Evolutionary conservation across 2,329 filamentous ascomycete species (phyloP).

Genomic region (Dactylellina haptotyla): DNA sequence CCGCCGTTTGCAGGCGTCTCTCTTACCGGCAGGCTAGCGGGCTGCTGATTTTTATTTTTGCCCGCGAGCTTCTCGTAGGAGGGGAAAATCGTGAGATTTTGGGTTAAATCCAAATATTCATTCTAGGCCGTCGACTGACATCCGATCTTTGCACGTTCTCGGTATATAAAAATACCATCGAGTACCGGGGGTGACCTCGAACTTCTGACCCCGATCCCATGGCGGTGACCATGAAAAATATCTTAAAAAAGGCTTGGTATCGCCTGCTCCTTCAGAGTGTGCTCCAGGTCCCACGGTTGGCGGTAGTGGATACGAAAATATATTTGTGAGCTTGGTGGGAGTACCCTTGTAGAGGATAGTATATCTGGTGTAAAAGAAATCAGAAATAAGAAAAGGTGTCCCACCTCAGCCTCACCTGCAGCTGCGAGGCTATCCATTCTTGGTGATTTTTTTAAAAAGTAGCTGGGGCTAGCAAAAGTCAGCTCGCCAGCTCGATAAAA

Average conservation of each 20-base stretch:
- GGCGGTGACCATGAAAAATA: too few relatives aligned
- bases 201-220: background rate
- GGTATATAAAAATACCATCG: too few relatives aligned
- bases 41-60: background rate
- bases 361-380: slow-evolving; percentile 3
- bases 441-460: slow-evolving; percentile 28
- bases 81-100: background rate
- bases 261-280: background rate
- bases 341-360: slow-evolving; percentile 22
- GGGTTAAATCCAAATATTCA: slow-evolving; percentile 33
- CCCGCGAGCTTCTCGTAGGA: too few relatives aligned
- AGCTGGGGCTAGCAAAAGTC: slow-evolving; percentile 2
- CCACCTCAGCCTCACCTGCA: slow-evolving; percentile 52
- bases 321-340: slow-evolving; percentile 51
- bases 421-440: slow-evolving; percentile 52
- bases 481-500: slow-evolving; percentile 50
- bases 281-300: slow-evolving; percentile 9
- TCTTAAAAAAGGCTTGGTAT: slow-evolving; percentile 24
- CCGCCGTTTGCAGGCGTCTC: background rate
- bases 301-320: slow-evolving; percentile 18
- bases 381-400: slow-evolving; percentile 43
- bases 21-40: background rate
- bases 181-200: background rate
- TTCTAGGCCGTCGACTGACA: slow-evolving; percentile 8
- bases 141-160: slow-evolving; percentile 2